phyloP scores from a whole-genome alignment of 2,329 filamentous ascomycete genomes.

The Diaporthe destruens region DNA sequence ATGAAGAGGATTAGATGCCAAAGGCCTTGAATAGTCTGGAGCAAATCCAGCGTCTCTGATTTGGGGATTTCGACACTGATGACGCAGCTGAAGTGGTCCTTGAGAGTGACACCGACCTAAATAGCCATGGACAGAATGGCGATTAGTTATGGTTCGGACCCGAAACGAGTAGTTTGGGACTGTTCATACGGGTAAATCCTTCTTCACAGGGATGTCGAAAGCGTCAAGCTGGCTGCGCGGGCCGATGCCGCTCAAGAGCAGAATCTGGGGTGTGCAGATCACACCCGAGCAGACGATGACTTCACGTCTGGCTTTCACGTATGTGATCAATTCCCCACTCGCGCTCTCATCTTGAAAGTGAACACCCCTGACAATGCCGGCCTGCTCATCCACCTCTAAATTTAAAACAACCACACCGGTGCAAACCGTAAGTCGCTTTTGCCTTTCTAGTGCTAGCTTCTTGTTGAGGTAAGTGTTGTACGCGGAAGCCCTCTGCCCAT shows the following conservation, averaged over 20 bases:
- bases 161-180: background rate
- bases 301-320: constrained; percentile 48
- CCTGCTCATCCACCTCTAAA: constrained; percentile 45
- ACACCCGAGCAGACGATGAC: constrained; percentile 51
- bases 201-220: constrained; percentile 45
- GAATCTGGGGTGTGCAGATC: constrained; percentile 49
- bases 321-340: background rate
- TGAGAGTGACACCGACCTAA: constrained; percentile 46
- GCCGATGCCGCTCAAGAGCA: constrained; percentile 51
- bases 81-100: constrained; percentile 46
- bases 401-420: constrained; percentile 48
- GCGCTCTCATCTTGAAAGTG: constrained; percentile 42
- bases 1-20: constrained; percentile 50
- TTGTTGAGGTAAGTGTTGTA: constrained; percentile 48
- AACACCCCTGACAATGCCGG: constrained; percentile 45
- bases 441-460: constrained; percentile 41
- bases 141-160: background rate
- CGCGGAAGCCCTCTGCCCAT: background rate
- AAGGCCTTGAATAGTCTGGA: constrained; percentile 38
- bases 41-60: constrained; percentile 17
- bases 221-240: constrained; percentile 39
- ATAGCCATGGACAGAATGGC: background rate
- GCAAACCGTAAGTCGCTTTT: constrained; percentile 47
- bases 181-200: constrained; percentile 44
- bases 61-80: constrained; percentile 35